phyloP scores from a whole-genome alignment of 139 green algal genomes.

The Astrephomene gubernaculifera region DNA sequence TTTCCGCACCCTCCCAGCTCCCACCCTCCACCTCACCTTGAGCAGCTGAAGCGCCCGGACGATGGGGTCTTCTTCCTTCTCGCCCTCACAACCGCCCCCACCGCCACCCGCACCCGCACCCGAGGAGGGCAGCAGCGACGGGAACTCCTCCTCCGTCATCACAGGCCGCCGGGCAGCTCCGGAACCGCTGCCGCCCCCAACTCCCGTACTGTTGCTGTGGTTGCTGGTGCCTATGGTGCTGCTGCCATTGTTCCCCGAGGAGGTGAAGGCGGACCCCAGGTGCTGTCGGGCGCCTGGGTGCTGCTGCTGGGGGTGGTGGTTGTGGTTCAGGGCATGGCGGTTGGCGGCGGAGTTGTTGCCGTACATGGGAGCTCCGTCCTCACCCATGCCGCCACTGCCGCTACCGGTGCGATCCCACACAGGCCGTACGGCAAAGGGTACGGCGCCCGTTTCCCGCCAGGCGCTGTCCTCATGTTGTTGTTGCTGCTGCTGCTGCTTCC shows the following conservation, averaged over 20 bases:
- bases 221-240: no score
- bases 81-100: not conserved
- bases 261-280: no score
- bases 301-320: not conserved
- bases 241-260: no score
- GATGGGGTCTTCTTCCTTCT: not conserved
- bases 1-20: not conserved
- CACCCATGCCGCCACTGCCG: not conserved
- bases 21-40: slow-evolving; percentile 6
- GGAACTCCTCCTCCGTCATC: slow-evolving; percentile 38
- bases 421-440: slow-evolving; percentile 18
- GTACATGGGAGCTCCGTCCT: not conserved
- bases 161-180: not conserved
- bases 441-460: not conserved
- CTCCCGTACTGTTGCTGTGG: no score
- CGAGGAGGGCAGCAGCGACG: not conserved
- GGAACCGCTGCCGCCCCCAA: not conserved
- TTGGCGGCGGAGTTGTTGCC: not conserved
- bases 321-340: not conserved
- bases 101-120: not conserved
- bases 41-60: slow-evolving; percentile 30
- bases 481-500: not conserved
- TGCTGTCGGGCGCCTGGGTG: no score
- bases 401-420: not conserved
- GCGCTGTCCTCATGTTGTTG: not conserved